Evolutionary conservation across 192 early-diverging fungal species (phyloP), one percentile per base, ranked within the genome.

Genomic region (Podila epicladia): DNA sequence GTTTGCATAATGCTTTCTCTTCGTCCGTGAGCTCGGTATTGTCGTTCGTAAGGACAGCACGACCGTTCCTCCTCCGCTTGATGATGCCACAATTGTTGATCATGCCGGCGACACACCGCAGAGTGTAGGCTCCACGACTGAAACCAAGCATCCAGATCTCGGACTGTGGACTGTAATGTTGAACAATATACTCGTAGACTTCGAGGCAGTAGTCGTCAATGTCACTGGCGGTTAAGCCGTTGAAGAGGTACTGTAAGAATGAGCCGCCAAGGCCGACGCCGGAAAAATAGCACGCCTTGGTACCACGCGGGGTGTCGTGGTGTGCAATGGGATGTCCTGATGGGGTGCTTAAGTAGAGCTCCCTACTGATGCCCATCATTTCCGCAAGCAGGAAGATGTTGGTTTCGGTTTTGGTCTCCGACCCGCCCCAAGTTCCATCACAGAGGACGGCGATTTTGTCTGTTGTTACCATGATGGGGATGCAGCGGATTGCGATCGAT

Each of bases 71-170:
- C 50, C 89, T 51, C 65, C 38, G 51, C 33, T 50, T 68, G 24
- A 75, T 29, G 26, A 75, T 75, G 12, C 73, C 73, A 28, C 73
- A 69, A 45, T 75, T 75, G 51, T 68, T 37, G 51, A 75, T 75
- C 73, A 75, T 69, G 17, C 73, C 73, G 19, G 24, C 66, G 37
- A 75, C 66, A 57, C 66, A 63, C 69, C 73, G 65, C 0, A 63
- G 51, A 24, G 61, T 75, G 50, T 75, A 75, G 17, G 50, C 60
- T 0, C 73, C 73, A 58, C 66, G 61, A 58, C 73, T 75, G 9
- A 63, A 58, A 9, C 73, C 73, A 41, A 75, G 69, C 72, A 75
- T 80, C 73, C 59, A 93, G 69, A 69, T 83, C 76, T 58, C 89
- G 12, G 37, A 41, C 4, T 31, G 3, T 3, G 67, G 49, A 51